Evolutionary conservation across 495 filamentous ascomycete species (phyloP), one percentile per base, ranked within the genome.

Genomic region (Aspergillus bridgeri): DNA sequence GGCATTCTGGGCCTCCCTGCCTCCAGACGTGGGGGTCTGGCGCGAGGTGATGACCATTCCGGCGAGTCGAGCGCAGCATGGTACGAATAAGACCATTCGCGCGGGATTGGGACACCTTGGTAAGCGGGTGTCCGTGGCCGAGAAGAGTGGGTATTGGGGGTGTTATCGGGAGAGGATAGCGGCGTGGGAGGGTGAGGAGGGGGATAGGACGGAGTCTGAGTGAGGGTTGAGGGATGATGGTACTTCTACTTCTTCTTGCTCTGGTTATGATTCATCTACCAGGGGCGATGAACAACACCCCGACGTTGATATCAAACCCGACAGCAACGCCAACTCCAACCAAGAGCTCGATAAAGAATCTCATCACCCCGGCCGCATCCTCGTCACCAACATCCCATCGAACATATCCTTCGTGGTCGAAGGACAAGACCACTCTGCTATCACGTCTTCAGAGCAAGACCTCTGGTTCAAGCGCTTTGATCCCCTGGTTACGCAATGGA

Each of bases 141-240:
- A 63, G n/a, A 65, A 69, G n/a, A 50, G 50, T n/a, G 69, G 69
- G 19, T 70, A 70, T 50, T 73, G 69, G 69, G 66, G 68, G 0
- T 68, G 66, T 27, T 67, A 69, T 56, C 63, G 61, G 7, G 51
- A 66, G 21, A 57, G 68, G 17, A 65, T 70, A 42, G 44, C 48
- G 0, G 59, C 60, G 8, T 52, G 24, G 18, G 22, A 49, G 23
- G 21, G 15, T 5, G 9, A 15, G 7, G 1, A 29, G 27, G n/a
- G n/a, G n/a, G n/a, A n/a, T n/a, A n/a, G n/a, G n/a, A n/a, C n/a
- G n/a, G n/a, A n/a, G n/a, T n/a, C n/a, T n/a, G n/a, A n/a, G n/a
- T n/a, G n/a, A n/a, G n/a, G n/a, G n/a, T n/a, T n/a, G n/a, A n/a
- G n/a, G n/a, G n/a, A n/a, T n/a, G n/a, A n/a, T n/a, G n/a, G n/a